Evolutionary conservation across 2,329 filamentous ascomycete genomes (phyloP).

Genomic region (Colletotrichum salicis): DNA sequence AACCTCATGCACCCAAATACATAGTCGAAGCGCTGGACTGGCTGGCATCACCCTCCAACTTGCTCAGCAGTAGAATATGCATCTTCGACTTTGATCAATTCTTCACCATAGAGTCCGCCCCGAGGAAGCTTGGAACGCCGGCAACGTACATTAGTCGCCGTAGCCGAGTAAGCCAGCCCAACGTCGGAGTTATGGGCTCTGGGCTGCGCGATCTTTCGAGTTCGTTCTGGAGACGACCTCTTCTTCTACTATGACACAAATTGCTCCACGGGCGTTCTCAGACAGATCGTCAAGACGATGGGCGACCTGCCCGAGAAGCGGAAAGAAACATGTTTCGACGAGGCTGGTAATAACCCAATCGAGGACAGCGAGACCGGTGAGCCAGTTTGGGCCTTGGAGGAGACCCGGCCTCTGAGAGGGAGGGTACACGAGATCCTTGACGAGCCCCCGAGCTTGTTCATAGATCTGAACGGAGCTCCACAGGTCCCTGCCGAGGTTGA

Average conservation of each 20-base stretch:
- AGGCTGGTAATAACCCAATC: background rate
- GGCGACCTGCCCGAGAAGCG: background rate
- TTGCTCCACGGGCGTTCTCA: background rate
- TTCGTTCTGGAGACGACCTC: background rate
- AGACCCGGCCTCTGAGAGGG: background rate
- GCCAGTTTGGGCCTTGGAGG: background rate
- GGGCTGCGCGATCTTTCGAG: conserved; percentile 33
- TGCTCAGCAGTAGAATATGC: no score
- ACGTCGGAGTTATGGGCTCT: conserved; percentile 35
- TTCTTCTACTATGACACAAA: background rate
- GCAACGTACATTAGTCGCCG: no score
- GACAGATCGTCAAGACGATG: background rate
- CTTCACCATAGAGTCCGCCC: no score
- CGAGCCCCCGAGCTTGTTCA: background rate
- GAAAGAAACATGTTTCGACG: background rate
- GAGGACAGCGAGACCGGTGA: background rate
- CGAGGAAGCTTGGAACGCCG: no score
- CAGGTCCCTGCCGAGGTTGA: background rate
- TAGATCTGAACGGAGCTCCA: background rate
- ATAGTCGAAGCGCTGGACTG: no score
- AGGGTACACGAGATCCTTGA: background rate
- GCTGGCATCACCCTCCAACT: no score
- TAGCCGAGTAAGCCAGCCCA: no score
- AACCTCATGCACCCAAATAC: no score
- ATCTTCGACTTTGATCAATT: no score